Evolutionary conservation across 202 grass and related monocot species (phyloP), one percentile per base, ranked within the genome.

Genomic region (Digitaria exilis): DNA sequence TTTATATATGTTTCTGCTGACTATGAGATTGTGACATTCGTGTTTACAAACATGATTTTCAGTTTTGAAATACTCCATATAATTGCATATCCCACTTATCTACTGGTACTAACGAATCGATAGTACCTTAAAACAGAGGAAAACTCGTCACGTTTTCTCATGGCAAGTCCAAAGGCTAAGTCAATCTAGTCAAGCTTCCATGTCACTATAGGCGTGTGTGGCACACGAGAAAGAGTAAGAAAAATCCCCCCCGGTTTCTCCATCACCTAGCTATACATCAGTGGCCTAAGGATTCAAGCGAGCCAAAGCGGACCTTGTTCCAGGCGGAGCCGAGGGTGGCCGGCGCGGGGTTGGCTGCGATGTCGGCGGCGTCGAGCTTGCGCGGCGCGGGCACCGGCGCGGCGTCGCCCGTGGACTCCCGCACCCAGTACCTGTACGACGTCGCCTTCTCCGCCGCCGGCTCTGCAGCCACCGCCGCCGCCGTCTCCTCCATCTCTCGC

Each of bases 381-480:
- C 87, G 86, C 6, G 87, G 92, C 19, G 70, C 89, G 6, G 89
- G 87, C 64, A 75, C 76, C 7, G 87, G 92, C 16, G 92, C 92
- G 5, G 92, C 92, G 68, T 89, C 89, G 43, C 78, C 73, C 13
- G 60, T 89, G 15, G 76, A 48, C 69, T 89, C 81, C 41, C 89
- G 89, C 46, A 89, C 89, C 89, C 87, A 94, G 71, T 94, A 94
- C 77, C 83, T 87, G 79, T 94, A 94, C 55, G 92, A 91, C 52
- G 89, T 43, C 43, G 79, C 49, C 80, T 91, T 88, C 76, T 86
- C 48, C 71, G 68, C 51, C 68, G 56, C 56, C 22, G 57, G 41
- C 78, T 82, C 83, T 76, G 58, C 28, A 63, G 57, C 49, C 68
- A 82, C 78, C 54, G 78, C 21, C 32, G 41, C 16, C 61, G 65